Conservation (phyloP, 352 stramenopile genomes). For the Pythium chondricola region DNA sequence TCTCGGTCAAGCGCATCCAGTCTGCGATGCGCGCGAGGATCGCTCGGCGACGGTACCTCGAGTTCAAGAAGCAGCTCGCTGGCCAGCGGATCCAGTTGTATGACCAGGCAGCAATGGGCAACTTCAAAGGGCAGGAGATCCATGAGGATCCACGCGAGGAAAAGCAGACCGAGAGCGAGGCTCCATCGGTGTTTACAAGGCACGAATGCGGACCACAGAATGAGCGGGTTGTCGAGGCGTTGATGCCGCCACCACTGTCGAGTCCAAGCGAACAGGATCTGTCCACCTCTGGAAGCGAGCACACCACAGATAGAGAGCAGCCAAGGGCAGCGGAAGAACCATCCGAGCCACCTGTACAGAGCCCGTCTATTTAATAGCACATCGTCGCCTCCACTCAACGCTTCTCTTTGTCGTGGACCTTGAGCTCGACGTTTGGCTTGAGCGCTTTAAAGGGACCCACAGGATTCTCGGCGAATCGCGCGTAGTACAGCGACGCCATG, state of each 20-base stretch:
- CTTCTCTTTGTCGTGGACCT: conserved; percentile 16
- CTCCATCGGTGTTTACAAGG: too few relatives aligned
- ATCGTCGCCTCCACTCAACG: not conserved
- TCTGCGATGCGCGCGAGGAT: conserved; percentile 18
- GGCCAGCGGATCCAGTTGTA: conserved; percentile 10
- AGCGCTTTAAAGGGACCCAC: conserved; percentile 18
- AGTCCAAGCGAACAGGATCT: too few relatives aligned
- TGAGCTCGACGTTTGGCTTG: conserved; percentile 19
- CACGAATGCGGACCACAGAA: too few relatives aligned
- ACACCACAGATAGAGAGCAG: not conserved
- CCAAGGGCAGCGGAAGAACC: too few relatives aligned
- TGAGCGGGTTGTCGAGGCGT: too few relatives aligned
- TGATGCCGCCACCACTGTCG: too few relatives aligned
- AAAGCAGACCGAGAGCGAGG: not conserved
- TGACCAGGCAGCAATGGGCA: conserved; percentile 10
- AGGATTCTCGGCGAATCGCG: conserved; percentile 35
- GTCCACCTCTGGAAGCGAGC: too few relatives aligned
- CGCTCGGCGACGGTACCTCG: conserved; percentile 18
- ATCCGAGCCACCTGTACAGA: too few relatives aligned
- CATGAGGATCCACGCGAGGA: not conserved
- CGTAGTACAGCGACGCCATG: conserved; percentile 54
- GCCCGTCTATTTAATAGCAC: conserved; percentile 6
- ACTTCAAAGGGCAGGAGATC: conserved; percentile 1
- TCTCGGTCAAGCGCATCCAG: conserved; percentile 37
- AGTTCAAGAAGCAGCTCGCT: conserved; percentile 15